A percentile compares a stretch with the other conserved stretches of the same genome.
These are phyloP conservation scores for Stephania yunnanensis DNA, from an alignment of 164 flowering plant species.

Conservation along the genomic window DNA sequence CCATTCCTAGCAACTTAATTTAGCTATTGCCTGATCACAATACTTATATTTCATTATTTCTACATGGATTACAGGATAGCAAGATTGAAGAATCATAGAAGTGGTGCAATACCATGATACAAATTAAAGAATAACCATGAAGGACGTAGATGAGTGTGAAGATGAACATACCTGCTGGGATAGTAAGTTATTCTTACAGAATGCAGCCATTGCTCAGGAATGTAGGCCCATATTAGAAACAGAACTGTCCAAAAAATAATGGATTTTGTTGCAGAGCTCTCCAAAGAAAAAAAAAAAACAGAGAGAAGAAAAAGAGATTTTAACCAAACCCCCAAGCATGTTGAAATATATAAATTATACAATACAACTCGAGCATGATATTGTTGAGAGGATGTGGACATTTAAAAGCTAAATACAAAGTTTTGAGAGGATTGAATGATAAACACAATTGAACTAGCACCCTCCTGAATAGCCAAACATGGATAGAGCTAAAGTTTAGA, in stretches of 20 bases:
- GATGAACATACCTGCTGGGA: slow-evolving; percentile 56
- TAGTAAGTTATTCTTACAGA: slow-evolving; percentile 71
- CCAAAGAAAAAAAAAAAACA: too few relatives aligned
- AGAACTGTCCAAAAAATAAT: slow-evolving; percentile 38
- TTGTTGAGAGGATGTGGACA: too few relatives aligned
- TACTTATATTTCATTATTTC: neutral
- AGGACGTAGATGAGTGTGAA: neutral
- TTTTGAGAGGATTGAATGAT: too few relatives aligned
- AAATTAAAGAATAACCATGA: neutral
- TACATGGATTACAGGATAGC: neutral
- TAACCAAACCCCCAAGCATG: too few relatives aligned
- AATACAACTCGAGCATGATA: too few relatives aligned
- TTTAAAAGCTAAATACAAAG: too few relatives aligned
- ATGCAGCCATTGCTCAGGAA: slow-evolving; percentile 77
- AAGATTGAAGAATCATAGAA: neutral
- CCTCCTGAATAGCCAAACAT: too few relatives aligned
- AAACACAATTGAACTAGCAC: too few relatives aligned
- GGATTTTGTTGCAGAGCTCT: neutral
- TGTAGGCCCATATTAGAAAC: slow-evolving; percentile 81
- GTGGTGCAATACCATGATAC: neutral
- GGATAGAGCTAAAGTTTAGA: too few relatives aligned
- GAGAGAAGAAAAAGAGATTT: too few relatives aligned
- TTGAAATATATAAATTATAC: too few relatives aligned
- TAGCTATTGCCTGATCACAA: neutral
- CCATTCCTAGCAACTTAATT: neutral